Evolutionary conservation across 2,329 filamentous ascomycete genomes (phyloP), one percentile per base, ranked within the genome.

Genomic region (Arthroderma sp.): DNA sequence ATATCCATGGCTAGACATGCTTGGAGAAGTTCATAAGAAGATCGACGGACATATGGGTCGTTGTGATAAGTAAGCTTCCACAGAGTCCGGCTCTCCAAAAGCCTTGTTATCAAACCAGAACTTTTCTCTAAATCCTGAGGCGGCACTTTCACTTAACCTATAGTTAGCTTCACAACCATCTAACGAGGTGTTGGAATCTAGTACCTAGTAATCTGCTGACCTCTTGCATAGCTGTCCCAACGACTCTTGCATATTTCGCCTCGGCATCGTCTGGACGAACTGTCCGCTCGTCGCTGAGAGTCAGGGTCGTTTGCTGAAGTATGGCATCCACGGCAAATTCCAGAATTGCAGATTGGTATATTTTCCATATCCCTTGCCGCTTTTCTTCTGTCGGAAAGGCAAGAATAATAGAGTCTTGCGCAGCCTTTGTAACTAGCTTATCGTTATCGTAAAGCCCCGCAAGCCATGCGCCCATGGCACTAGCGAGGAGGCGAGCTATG

Each of bases 371-470:
- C 40, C 76, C 74, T 22, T 69, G 67, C 33, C 82, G 68, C 65
- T 95, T 98, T 45, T 93, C 86, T 11, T 83, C 76, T 0, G 82
- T 86, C 15, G 75, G 75, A 45, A 96, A 82, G 36, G 94, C 84
- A 2, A 74, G 75, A 0, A 75, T 74, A 11, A 95, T 70, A 0
- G 88, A 83, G 38, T 89, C 81, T 47, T 76, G 73, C 1, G 88
- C 87, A n/a, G 85, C 78, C 46, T 80, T 78, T 5, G 83, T 73
- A 9, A 87, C 86, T 11, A 73, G 73, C 45, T 80, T 78, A 58
- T 98, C 89, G 52, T 77, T 82, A 61, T 98, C 91, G 58, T 87
- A 94, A 1, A 83, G 75, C 1, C 89, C 91, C 5, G 85, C 83
- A 8, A 96, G 73, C 91, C 93, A 98, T n/a, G 86, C 74, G 6